phyloP scores from a whole-genome alignment of 2,329 filamentous ascomycete species.

The Claviceps sp. region DNA sequence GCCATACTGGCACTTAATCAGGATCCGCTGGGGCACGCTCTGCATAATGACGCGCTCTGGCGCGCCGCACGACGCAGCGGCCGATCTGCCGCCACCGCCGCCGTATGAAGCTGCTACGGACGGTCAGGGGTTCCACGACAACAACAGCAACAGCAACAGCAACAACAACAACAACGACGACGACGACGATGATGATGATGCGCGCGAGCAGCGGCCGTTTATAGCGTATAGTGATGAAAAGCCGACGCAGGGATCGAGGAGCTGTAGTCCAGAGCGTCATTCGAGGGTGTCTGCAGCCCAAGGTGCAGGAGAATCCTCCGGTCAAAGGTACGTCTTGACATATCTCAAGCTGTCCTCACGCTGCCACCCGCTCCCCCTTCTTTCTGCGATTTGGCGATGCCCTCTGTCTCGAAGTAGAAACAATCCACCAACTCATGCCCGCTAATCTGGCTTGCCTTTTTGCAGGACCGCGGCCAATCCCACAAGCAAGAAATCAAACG shows the following conservation, averaged over 20 bases:
- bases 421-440: background rate
- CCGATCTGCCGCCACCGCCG: background rate
- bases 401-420: background rate
- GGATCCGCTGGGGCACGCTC: background rate
- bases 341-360: background rate
- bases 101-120: background rate
- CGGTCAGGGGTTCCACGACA: background rate
- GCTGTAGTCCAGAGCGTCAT: background rate
- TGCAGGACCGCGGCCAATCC: background rate
- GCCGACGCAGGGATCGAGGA: background rate
- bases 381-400: background rate
- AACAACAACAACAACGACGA: background rate
- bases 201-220: background rate
- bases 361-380: background rate
- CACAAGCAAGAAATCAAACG: background rate
- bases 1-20: too few relatives aligned
- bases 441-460: too few relatives aligned
- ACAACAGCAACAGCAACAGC: background rate
- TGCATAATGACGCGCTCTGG: background rate
- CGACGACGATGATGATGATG: background rate
- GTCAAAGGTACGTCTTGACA: background rate
- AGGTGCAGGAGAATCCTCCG: background rate
- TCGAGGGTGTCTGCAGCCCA: background rate
- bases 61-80: background rate
- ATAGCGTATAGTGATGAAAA: background rate